Conservation (phyloP, 2,329 filamentous ascomycete species). For the Claviceps monticola region DNA sequence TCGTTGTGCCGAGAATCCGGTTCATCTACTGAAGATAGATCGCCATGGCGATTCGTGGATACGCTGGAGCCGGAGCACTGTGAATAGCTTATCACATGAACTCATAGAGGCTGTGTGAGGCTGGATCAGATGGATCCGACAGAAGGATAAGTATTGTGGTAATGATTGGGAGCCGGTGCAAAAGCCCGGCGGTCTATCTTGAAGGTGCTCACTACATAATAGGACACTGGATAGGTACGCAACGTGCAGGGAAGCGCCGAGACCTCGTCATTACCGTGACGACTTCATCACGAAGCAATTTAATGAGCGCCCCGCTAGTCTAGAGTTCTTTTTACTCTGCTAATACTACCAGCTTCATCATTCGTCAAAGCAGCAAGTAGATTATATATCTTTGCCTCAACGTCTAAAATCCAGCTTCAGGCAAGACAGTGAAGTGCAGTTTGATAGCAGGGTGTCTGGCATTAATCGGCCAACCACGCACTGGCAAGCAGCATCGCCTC, state of each 20-base stretch:
- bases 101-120: background rate
- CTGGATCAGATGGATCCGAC: background rate
- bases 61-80: background rate
- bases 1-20: background rate
- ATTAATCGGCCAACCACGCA: conserved; percentile 3
- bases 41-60: background rate
- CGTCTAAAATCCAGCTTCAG: background rate
- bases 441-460: conserved; percentile 6
- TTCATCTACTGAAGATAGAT: background rate
- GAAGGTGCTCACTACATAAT: background rate
- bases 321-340: background rate
- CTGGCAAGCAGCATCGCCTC: background rate
- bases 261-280: background rate
- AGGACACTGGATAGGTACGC: background rate
- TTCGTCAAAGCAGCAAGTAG: too few species aligned
- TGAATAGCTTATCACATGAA: too few species aligned
- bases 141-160: background rate
- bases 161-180: background rate
- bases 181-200: background rate
- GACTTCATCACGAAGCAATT: background rate
- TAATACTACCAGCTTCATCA: too few species aligned
- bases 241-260: background rate
- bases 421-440: background rate
- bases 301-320: background rate
- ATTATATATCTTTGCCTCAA: too few species aligned